A percentile compares a stretch with the other conserved stretches of the same genome.
phyloP scores from a whole-genome alignment of 257 asterid species.

The Nemophila menziesii region DNA sequence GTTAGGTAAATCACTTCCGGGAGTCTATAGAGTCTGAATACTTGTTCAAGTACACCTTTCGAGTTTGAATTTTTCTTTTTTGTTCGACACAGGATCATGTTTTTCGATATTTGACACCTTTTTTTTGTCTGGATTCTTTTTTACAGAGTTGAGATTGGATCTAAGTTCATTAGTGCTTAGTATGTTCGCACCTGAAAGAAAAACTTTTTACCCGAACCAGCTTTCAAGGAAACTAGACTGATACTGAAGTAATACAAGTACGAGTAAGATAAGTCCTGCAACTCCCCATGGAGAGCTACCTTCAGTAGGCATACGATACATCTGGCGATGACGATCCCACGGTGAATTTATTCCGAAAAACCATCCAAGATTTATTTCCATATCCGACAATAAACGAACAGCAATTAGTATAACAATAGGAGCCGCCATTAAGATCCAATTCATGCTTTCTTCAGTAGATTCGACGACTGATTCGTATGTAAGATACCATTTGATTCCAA shows the following conservation, averaged over 20 bases:
- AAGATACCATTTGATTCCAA: conserved; percentile 72
- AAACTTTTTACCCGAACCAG: conserved; percentile 43
- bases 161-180: too few species aligned
- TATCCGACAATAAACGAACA: conserved; percentile 38
- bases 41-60: too few species aligned
- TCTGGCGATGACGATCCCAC: conserved; percentile 35
- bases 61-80: too few species aligned
- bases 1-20: too few species aligned
- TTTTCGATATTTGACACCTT: too few species aligned
- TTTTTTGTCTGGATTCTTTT: too few species aligned
- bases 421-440: conserved; percentile 56
- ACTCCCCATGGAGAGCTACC: conserved; percentile 88
- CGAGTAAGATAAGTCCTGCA: conserved; percentile 58
- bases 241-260: conserved; percentile 55
- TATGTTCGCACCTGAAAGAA: too few species aligned
- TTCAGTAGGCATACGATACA: conserved; percentile 19
- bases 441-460: conserved; percentile 60
- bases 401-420: conserved; percentile 50
- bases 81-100: too few species aligned
- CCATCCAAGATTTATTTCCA: conserved; percentile 29
- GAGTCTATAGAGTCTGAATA: too few species aligned
- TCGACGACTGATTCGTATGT: conserved; percentile 62
- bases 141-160: too few species aligned
- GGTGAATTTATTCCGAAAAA: conserved; percentile 29
- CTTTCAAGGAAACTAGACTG: conserved; percentile 65